Evolutionary conservation across 2,329 filamentous ascomycete species (phyloP).

Genomic region (Penicillium brasilianum): DNA sequence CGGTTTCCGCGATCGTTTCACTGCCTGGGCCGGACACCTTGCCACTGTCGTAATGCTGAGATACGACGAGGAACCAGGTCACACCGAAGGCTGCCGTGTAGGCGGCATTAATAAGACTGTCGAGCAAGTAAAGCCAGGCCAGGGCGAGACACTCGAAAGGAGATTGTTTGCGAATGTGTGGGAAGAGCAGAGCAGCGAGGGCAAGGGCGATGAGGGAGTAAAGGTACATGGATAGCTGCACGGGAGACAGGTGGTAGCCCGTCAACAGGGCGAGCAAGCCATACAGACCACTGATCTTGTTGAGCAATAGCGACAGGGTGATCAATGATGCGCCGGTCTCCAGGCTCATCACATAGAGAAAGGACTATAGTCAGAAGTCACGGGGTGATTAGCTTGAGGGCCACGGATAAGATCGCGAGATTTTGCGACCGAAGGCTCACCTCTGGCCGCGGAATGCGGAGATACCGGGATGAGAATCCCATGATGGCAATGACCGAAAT

Average conservation of each 20-base stretch:
- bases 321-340: constrained; percentile 87
- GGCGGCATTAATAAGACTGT: constrained; percentile 78
- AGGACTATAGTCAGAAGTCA: constrained; percentile 63
- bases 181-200: constrained; percentile 71
- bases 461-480: constrained; percentile 48
- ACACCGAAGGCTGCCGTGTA: constrained; percentile 84
- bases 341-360: constrained; percentile 83
- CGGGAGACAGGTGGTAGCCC: constrained; percentile 78
- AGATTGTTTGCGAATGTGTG: constrained; percentile 77
- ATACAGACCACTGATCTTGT: constrained; percentile 90
- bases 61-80: constrained; percentile 82
- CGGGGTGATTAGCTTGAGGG: constrained; percentile 24
- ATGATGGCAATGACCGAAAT: constrained; percentile 31
- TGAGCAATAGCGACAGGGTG: constrained; percentile 80
- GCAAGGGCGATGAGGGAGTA: constrained; percentile 78
- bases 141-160: constrained; percentile 80
- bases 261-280: constrained; percentile 87
- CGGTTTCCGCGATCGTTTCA: constrained; percentile 64
- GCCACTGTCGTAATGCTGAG: constrained; percentile 57
- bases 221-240: constrained; percentile 89
- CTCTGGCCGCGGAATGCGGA: constrained; percentile 58
- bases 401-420: constrained; percentile 12
- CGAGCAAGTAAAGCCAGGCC: constrained; percentile 83
- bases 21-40: constrained; percentile 55
- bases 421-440: constrained; percentile 27